These are phyloP conservation scores for Rosa chinensis DNA, from an alignment of 306 rosid species.

Conservation along the genomic window DNA sequence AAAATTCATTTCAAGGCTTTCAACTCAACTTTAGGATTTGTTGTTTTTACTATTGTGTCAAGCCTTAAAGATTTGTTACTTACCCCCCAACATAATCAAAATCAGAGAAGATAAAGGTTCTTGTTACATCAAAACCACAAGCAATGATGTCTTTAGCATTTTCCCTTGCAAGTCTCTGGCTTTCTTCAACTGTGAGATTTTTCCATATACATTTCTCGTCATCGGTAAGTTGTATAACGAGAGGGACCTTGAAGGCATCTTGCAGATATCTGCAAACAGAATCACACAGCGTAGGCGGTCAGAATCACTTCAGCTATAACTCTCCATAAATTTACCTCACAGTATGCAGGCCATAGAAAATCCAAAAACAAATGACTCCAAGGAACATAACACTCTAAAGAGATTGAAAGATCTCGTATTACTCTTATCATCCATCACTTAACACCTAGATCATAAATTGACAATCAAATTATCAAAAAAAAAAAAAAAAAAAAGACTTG, in stretches of 20 bases:
- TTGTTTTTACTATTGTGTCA: not conserved
- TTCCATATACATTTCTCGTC: slow-evolving; percentile 97
- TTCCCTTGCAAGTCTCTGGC: slow-evolving; percentile 83
- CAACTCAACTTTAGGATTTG: not conserved
- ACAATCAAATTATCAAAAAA: not conserved
- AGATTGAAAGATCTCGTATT: not conserved
- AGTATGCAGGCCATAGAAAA: not conserved
- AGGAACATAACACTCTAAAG: not conserved
- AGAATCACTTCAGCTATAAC: not conserved
- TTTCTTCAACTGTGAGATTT: slow-evolving; percentile 69
- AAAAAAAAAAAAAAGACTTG: not conserved
- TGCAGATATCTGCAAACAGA: slow-evolving; percentile 74
- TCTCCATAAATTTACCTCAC: not conserved
- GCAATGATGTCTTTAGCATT: slow-evolving; percentile 95
- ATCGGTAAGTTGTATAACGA: slow-evolving; percentile 90
- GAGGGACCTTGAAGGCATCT: slow-evolving; percentile 92
- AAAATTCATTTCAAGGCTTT: not conserved
- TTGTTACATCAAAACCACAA: slow-evolving; percentile 85
- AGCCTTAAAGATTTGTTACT: slow-evolving; percentile 31
- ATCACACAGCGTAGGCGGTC: not conserved
- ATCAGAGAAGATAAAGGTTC: slow-evolving; percentile 83
- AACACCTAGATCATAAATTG: not conserved
- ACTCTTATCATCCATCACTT: not conserved
- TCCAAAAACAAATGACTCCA: not conserved
- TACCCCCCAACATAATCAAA: slow-evolving; percentile 84